Evolutionary conservation across 495 filamentous ascomycete genomes (phyloP), one percentile per base, ranked within the genome.

Genomic region (Annulohypoxylon stygium): DNA sequence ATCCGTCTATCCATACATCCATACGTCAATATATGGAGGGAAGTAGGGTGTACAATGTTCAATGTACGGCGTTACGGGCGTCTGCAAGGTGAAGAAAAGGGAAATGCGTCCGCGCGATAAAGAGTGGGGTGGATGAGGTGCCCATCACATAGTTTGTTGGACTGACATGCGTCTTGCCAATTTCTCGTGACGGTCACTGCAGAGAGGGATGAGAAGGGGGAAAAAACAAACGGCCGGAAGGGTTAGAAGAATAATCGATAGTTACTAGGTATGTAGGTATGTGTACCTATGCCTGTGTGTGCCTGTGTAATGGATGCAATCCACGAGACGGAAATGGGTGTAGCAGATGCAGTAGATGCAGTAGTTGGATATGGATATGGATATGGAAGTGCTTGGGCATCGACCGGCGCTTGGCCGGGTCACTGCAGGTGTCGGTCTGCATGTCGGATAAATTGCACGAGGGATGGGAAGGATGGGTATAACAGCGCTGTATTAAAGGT

Each of bases 81-180:
- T 75, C 72, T 75, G 72, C 72, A 75, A 75, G 72, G 67, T 75
- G 72, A 75, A 75, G 72, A 71, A 75, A 75, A 58, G 36, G 67
- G 72, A 75, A 75, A 59, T 70, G 59, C 53, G 59, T 51, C 64
- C 59, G 64, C n/a, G 63, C 67, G 60, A 65, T 30, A 64, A 37
- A 37, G 51, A 53, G 67, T 71, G 72, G 67, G 57, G 67, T 75
- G 54, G n/a, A 34, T 34, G 36, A 45, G 45, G 65, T 74, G 67
- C 51, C 51, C 51, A 30, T 70, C 58, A 20, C 43, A 47, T 47
- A 60, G 66, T 64, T 74, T 25, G 45, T 73, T 59, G 37, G 61
- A 66, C 57, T 70, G 66, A 58, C 39, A 66, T 69, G 71, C 61
- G 70, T 59, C 43, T 50, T 33, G 3, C 14, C 9, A 60, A 59